Conservation (phyloP, 495 filamentous ascomycete genomes). For the Hypoxylon trugodes region DNA sequence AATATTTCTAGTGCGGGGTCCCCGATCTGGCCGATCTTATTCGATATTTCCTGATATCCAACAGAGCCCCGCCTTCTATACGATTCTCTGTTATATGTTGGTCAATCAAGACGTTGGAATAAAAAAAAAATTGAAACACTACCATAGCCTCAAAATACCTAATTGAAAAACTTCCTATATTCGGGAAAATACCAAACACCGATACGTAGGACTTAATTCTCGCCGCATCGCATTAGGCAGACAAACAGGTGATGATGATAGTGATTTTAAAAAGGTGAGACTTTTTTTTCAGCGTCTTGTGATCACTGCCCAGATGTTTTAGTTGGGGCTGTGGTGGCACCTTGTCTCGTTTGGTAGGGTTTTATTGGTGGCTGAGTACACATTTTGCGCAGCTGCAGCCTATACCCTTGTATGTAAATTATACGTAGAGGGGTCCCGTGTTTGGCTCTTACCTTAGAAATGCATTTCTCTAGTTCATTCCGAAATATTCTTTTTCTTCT, state of each 20-base stretch:
- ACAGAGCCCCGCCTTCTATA: too few relatives aligned
- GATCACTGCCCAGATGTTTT: conserved; percentile 32
- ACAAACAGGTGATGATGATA: conserved; percentile 23
- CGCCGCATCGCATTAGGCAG: conserved; percentile 3
- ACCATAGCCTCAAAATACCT: conserved; percentile 1
- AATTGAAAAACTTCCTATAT: background rate
- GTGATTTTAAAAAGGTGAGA: conserved; percentile 34
- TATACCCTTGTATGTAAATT: conserved; percentile 19
- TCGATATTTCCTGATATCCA: background rate
- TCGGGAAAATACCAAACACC: background rate
- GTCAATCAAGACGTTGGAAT: too few relatives aligned
- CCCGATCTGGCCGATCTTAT: conserved; percentile 16
- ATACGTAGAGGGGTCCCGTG: conserved; percentile 35
- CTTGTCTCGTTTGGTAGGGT: conserved; percentile 21
- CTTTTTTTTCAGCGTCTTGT: conserved; percentile 35
- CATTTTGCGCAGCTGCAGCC: conserved; percentile 32
- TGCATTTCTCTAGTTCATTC: conserved; percentile 18
- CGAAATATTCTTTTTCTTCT: conserved; percentile 7
- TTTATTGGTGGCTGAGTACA: conserved; percentile 28
- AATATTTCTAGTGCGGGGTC: conserved; percentile 30
- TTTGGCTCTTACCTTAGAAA: conserved; percentile 4
- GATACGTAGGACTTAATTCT: conserved; percentile 4
- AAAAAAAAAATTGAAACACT: background rate
- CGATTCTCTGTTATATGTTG: conserved; percentile 1
- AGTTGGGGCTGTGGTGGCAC: conserved; percentile 33